Evolutionary conservation across 2,329 filamentous ascomycete species (phyloP).

Genomic region (Cercospora brassicicola): DNA sequence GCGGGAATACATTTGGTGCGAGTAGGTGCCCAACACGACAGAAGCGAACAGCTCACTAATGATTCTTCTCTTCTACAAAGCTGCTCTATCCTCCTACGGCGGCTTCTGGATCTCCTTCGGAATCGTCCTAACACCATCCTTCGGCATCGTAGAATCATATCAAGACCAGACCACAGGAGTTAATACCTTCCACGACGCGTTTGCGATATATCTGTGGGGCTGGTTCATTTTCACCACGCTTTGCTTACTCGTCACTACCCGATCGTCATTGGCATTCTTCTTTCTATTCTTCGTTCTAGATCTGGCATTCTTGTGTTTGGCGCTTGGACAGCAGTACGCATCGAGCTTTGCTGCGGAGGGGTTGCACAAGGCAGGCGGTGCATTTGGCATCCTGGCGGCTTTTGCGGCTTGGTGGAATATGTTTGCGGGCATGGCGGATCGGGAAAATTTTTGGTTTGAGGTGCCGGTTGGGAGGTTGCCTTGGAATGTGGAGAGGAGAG

Average conservation of each 20-base stretch:
- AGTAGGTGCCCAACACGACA: background rate
- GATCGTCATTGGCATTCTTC: constrained; percentile 77
- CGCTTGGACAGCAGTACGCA: constrained; percentile 36
- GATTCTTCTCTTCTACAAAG: constrained; percentile 54
- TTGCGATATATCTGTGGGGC: constrained; percentile 73
- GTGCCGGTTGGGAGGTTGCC: constrained; percentile 40
- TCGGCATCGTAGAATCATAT: constrained; percentile 16
- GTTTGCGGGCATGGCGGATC: constrained; percentile 64
- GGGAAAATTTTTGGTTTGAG: constrained; percentile 38
- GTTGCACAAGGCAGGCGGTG: constrained; percentile 67
- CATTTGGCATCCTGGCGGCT: constrained; percentile 76
- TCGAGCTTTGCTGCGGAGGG: constrained; percentile 33
- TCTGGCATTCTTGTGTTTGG: constrained; percentile 71
- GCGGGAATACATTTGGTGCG: constrained; percentile 74
- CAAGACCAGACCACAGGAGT: constrained; percentile 44
- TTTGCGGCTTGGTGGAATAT: constrained; percentile 89
- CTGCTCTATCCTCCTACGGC: constrained; percentile 76
- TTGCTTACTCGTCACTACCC: constrained; percentile 70
- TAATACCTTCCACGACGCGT: constrained; percentile 55
- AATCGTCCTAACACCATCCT: constrained; percentile 15
- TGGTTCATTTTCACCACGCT: constrained; percentile 86
- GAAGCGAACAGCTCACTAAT: background rate
- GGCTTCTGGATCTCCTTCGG: constrained; percentile 45
- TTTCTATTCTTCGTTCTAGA: constrained; percentile 73
- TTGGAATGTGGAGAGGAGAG: constrained; percentile 31